These are phyloP conservation scores for Scleromitrula shiraiana DNA, from an alignment of 2,329 filamentous ascomycete genomes.

Conservation along the genomic window DNA sequence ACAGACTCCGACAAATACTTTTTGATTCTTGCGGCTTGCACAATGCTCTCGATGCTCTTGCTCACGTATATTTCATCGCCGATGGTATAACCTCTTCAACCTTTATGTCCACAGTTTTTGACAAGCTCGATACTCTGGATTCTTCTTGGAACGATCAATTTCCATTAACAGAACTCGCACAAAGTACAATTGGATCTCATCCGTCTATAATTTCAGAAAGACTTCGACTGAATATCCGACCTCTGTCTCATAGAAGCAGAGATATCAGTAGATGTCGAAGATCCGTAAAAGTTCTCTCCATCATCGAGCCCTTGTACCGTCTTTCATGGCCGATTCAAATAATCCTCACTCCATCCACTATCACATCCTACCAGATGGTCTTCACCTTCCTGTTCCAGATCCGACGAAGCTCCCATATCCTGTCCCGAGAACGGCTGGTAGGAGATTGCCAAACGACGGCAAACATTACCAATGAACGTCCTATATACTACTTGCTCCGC, in stretches of 20 bases:
- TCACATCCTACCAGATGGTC: conserved; percentile 60
- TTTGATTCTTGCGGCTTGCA: conserved; percentile 62
- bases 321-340: conserved; percentile 63
- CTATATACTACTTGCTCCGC: conserved; percentile 52
- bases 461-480: conserved; percentile 36
- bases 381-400: conserved; percentile 74
- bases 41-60: conserved; percentile 56
- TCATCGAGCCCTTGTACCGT: conserved; percentile 59
- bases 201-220: conserved; percentile 49
- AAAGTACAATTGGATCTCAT: conserved; percentile 56
- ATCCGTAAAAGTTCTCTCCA: conserved; percentile 55
- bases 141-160: conserved; percentile 73
- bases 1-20: conserved; percentile 56
- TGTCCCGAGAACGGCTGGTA: conserved; percentile 48
- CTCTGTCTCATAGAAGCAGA: conserved; percentile 32
- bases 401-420: conserved; percentile 58
- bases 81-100: conserved; percentile 61
- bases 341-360: conserved; percentile 58
- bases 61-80: conserved; percentile 66
- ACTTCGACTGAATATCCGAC: conserved; percentile 49
- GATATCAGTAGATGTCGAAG: conserved; percentile 41
- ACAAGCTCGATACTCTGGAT: conserved; percentile 57
- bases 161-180: conserved; percentile 67
- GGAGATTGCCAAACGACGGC: conserved; percentile 33
- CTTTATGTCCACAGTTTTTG: conserved; percentile 65